Conservation (phyloP, 1,284 basidiomycete genomes). For the Macrocystidia cucumis region DNA sequence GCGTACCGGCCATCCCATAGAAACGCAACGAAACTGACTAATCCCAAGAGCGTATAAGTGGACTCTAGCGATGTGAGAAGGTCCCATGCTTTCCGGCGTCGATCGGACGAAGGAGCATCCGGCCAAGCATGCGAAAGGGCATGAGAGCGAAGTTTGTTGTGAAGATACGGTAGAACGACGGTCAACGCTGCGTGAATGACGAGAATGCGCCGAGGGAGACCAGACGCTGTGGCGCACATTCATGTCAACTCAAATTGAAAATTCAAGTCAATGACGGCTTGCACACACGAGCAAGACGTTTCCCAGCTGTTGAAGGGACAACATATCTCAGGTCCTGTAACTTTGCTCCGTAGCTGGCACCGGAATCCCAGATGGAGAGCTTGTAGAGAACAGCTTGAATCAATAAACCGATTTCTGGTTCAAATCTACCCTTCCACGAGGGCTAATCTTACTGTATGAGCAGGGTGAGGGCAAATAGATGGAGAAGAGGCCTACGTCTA, state of each 20-base stretch:
- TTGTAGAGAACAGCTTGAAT: constrained; percentile 80
- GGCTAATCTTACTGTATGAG: constrained; percentile 39
- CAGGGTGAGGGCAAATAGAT: no score
- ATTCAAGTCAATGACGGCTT: constrained; percentile 2
- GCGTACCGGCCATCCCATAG: constrained; percentile 80
- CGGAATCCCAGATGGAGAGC: constrained; percentile 75
- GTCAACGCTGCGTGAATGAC: constrained; percentile 70
- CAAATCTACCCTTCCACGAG: constrained; percentile 57
- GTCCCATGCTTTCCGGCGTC: constrained; percentile 72
- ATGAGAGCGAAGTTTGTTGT: constrained; percentile 64
- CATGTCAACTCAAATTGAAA: constrained; percentile 13
- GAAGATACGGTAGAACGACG: constrained; percentile 73
- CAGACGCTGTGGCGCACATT: constrained; percentile 39
- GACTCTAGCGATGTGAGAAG: constrained; percentile 65
- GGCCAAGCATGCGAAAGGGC: constrained; percentile 87
- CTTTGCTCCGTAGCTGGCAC: constrained; percentile 86
- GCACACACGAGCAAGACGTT: constrained; percentile 27
- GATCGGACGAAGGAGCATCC: constrained; percentile 76
- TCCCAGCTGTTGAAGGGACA: constrained; percentile 17
- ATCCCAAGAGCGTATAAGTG: constrained; percentile 46
- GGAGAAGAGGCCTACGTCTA: constrained; percentile 67
- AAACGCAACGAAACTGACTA: constrained; percentile 80
- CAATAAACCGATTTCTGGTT: constrained; percentile 77
- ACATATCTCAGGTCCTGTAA: constrained; percentile 80
- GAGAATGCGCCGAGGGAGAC: constrained; percentile 52